Evolutionary conservation across 352 stramenopile species (phyloP).

Genomic region (Pythium volutum): DNA sequence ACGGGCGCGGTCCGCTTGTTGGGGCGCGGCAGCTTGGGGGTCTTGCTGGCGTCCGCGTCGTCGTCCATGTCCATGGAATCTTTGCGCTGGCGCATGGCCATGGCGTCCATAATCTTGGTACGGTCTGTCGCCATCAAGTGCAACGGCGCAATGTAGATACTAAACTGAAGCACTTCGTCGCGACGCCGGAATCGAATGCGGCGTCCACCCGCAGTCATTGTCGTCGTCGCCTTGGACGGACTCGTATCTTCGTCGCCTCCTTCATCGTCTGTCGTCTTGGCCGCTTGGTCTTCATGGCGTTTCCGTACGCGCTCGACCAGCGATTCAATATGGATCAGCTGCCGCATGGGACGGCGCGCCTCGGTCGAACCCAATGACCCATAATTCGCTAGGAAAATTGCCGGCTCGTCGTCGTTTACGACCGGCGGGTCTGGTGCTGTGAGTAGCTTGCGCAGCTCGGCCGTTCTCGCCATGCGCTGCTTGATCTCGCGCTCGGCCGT

Average conservation of each 20-base stretch:
- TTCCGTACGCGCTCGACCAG: constrained; percentile 47
- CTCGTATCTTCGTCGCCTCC: neutral
- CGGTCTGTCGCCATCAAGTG: constrained; percentile 16
- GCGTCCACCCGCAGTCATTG: neutral
- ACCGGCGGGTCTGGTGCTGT: constrained; percentile 10
- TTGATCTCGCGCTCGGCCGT: constrained; percentile 22
- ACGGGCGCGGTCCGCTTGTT: constrained; percentile 45
- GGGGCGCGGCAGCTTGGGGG: constrained; percentile 28
- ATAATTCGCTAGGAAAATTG: constrained; percentile 52
- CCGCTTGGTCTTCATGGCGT: constrained; percentile 25
- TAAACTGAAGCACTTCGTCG: constrained; percentile 2
- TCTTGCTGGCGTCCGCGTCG: constrained; percentile 13
- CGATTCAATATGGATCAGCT: constrained; percentile 55
- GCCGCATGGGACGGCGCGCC: constrained; percentile 42
- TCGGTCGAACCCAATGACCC: constrained; percentile 66
- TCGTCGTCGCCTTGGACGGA: neutral
- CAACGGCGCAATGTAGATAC: neutral
- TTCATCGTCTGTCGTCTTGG: constrained; percentile 23
- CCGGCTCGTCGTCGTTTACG: constrained; percentile 28
- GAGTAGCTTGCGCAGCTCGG: constrained; percentile 22
- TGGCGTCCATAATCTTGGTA: constrained; percentile 29
- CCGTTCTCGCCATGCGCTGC: constrained; percentile 20
- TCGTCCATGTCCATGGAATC: neutral
- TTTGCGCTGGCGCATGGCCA: constrained; percentile 11
- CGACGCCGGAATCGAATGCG: constrained; percentile 8